Percentiles rank a stretch among this genome's conserved stretches.
These are phyloP conservation scores for Dentipellis sp. DNA, from an alignment of 768 basidiomycete genomes.

Conservation along the genomic window DNA sequence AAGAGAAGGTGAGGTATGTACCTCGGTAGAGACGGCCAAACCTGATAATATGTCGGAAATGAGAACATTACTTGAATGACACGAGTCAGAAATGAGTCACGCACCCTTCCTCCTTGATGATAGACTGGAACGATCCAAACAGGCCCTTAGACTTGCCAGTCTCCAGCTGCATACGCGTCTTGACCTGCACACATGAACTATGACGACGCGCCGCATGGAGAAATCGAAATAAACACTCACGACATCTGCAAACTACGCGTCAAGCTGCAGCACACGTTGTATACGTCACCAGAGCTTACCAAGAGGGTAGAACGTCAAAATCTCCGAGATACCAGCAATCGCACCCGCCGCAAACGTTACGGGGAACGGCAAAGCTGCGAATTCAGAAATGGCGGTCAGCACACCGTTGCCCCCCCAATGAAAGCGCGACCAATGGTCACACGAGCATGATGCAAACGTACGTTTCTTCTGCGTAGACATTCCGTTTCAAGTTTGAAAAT, in stretches of 20 bases:
- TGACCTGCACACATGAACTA: slow-evolving; percentile 48
- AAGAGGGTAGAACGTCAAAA: slow-evolving; percentile 82
- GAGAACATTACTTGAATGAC: slow-evolving; percentile 8
- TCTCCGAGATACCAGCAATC: slow-evolving; percentile 85
- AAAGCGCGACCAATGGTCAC: neutral
- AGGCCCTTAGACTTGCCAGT: slow-evolving; percentile 76
- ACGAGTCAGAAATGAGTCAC: slow-evolving; percentile 17
- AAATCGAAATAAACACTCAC: slow-evolving; percentile 35
- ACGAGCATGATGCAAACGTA: neutral
- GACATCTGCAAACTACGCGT: slow-evolving; percentile 52
- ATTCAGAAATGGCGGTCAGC: neutral
- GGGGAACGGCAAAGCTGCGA: slow-evolving; percentile 67
- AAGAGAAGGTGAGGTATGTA: slow-evolving; percentile 18
- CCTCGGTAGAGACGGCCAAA: slow-evolving; percentile 83
- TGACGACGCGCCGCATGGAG: neutral
- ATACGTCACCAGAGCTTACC: slow-evolving; percentile 37
- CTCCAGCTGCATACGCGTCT: slow-evolving; percentile 97
- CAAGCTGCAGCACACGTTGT: neutral
- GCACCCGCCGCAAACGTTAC: slow-evolving; percentile 94
- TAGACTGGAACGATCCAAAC: slow-evolving; percentile 72
- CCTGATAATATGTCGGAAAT: slow-evolving; percentile 29
- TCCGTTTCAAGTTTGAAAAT: too few species aligned
- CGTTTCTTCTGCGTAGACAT: neutral
- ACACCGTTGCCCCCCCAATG: neutral
- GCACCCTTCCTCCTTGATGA: slow-evolving; percentile 88